Evolutionary conservation across 2,329 filamentous ascomycete species (phyloP), one percentile per base, ranked within the genome.

Genomic region (Stromatinia cepivora): DNA sequence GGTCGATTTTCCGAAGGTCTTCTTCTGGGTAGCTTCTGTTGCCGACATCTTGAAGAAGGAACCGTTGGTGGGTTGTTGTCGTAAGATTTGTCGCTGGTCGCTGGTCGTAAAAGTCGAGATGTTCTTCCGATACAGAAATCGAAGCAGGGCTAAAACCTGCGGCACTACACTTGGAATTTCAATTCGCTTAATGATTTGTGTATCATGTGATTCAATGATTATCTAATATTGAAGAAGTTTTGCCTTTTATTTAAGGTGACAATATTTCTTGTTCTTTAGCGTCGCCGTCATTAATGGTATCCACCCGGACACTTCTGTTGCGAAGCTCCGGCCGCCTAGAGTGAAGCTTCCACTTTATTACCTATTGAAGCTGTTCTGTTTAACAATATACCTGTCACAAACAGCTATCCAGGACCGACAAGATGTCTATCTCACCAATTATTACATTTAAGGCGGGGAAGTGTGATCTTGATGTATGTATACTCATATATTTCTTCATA

Each of bases 1-100:
- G 86, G 92, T 92, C 85, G 92, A 92, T 89, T 95, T 95, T 87
- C 93, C 93, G 88, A 97, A 97, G 88, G 92, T 94, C 92, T 97
- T 97, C 81, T 90, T 92, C 70, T 75, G 73, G 73, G 69, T 66
- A 50, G 64, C 73, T 63, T 71, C 74, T 71, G 76, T 75, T 75
- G 79, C 84, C 86, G 90, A 91, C 90, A 92, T 92, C 78, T 82
- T 88, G 85, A 74, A 74, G 72, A 73, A 72, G 70, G 66, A 73
- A 75, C 76, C 75, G 75, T 70, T 71, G 73, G 69, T 70, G 52
- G 71, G 72, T 72, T 70, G 74, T 73, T 72, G 72, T 72, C 72
- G 75, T 68, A 56, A 63, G 48, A 63, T 68, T 68, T 64, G 66
- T 68, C 66, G 66, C 66, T 68, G 66, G 57, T 68, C 66, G 66